Conservation (phyloP, 495 filamentous ascomycete genomes). For the Tuber indicum region DNA sequence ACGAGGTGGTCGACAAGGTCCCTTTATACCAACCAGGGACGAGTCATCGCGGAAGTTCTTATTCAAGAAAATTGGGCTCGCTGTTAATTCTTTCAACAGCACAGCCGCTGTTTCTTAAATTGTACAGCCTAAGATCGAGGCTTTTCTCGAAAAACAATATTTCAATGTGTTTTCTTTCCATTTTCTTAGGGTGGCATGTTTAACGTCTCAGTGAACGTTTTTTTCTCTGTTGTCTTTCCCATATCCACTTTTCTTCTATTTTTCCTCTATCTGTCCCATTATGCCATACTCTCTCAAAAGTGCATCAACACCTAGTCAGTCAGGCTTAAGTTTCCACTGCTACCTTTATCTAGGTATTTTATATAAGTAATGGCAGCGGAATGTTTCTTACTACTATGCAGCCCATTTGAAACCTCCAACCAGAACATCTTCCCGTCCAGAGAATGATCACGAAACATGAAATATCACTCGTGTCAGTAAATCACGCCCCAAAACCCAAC, state of each 20-base stretch:
- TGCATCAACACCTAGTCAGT: neutral
- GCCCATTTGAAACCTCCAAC: neutral
- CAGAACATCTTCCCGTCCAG: neutral
- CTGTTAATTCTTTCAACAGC: slow-evolving; percentile 41
- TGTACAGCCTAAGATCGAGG: neutral
- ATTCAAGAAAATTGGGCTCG: slow-evolving; percentile 50
- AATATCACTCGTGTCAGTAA: neutral
- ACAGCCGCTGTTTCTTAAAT: slow-evolving; percentile 32
- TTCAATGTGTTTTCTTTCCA: neutral
- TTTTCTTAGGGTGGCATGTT: neutral
- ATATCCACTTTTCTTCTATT: neutral
- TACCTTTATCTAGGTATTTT: neutral
- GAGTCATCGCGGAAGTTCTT: slow-evolving; percentile 84
- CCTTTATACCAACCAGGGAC: slow-evolving; percentile 87
- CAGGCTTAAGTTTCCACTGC: neutral
- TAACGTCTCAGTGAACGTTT: neutral
- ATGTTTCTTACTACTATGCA: neutral
- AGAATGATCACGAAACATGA: neutral
- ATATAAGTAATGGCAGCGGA: neutral
- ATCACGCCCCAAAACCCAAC: neutral
- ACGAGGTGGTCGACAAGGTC: slow-evolving; percentile 84
- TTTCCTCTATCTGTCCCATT: neutral
- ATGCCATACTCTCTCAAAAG: neutral
- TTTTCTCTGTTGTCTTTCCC: neutral
- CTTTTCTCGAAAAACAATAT: neutral